Evolutionary conservation across 176 grass and related monocot genomes (phyloP), one percentile per base, ranked within the genome.

Genomic region (Carex scoparia): DNA sequence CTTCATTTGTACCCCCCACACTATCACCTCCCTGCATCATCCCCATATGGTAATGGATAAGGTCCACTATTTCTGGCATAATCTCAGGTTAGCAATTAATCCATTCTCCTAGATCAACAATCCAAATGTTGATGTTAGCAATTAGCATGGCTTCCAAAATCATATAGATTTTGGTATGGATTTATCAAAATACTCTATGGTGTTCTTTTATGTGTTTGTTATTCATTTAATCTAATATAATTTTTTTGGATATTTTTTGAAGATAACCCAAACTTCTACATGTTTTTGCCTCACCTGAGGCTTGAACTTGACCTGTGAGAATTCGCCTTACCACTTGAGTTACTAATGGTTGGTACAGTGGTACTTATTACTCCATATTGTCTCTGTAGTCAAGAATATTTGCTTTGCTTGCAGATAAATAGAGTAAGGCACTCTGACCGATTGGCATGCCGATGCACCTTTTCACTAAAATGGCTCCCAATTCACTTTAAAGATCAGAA

Each of bases 341-440:
- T 76, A 54, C 23, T 76, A 31, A 15, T 76, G 46, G n/a, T 53
- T 14, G 23, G 10, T 76, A 13, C 46, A 13, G 23, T 14, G 23
- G 10, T 76, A 14, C 48, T 53, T 32, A 28, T 12, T 76, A 76
- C 27, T 57, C 10, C 11, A 6, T 28, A 28, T 31, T 55, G 46
- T 16, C 69, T 32, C 13, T 76, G 10, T 42, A 4, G 2, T 48
- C 5, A 69, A 72, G 69, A 72, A 72, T 37, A 68, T 30, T 54
- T 30, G 16, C 55, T 74, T 78, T 27, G 23, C 49, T 81, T 86
- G 80, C 71, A 90, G 88, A 53, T 76, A 73, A 49, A 84, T 69
- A 87, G 28, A 79, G 80, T 90, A 37, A 90, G 64, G 78, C 88
- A 90, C 88, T 90, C 88, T 79, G 59, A 86, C 61, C 65, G 88